Evolutionary conservation across 2,329 filamentous ascomycete species (phyloP).

Genomic region (Phialophora tarda): DNA sequence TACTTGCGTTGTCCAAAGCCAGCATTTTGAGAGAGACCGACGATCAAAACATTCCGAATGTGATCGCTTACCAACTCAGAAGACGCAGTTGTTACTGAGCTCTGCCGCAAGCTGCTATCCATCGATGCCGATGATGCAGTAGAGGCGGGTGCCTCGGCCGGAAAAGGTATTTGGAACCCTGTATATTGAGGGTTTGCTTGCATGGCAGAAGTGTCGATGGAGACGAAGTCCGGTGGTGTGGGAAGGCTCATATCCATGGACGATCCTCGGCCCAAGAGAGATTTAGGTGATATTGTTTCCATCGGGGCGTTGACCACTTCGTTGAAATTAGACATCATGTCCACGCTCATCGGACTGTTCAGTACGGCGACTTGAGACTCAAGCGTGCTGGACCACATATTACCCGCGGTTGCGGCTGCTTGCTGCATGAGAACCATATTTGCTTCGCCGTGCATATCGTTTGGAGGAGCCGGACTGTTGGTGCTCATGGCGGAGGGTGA

Average conservation of each 20-base stretch:
- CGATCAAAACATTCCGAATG: conserved; percentile 67
- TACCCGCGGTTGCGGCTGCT: conserved; percentile 55
- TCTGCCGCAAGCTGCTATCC: conserved; percentile 67
- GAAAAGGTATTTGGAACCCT: conserved; percentile 54
- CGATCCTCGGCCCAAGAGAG: conserved; percentile 67
- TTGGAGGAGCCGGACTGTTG: conserved; percentile 87
- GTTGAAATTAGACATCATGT: conserved; percentile 75
- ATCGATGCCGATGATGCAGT: conserved; percentile 55
- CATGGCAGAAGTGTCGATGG: conserved; percentile 70
- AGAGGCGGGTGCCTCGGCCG: conserved; percentile 47
- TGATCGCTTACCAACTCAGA: conserved; percentile 71
- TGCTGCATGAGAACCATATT: conserved; percentile 40
- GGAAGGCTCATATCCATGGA: conserved; percentile 74
- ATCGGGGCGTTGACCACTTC: conserved; percentile 70
- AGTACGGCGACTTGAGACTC: conserved; percentile 72
- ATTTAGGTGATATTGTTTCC: conserved; percentile 78
- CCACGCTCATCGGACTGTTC: conserved; percentile 72
- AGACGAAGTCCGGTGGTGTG: conserved; percentile 75
- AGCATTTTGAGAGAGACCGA: conserved; percentile 65
- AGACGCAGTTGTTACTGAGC: conserved; percentile 64
- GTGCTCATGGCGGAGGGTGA: conserved; percentile 96
- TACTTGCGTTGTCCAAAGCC: conserved; percentile 64
- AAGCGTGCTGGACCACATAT: conserved; percentile 73
- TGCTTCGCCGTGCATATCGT: conserved; percentile 89
- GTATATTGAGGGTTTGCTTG: conserved; percentile 59